Conservation (phyloP, 768 basidiomycete species). For the Termitomyces sp. region DNA sequence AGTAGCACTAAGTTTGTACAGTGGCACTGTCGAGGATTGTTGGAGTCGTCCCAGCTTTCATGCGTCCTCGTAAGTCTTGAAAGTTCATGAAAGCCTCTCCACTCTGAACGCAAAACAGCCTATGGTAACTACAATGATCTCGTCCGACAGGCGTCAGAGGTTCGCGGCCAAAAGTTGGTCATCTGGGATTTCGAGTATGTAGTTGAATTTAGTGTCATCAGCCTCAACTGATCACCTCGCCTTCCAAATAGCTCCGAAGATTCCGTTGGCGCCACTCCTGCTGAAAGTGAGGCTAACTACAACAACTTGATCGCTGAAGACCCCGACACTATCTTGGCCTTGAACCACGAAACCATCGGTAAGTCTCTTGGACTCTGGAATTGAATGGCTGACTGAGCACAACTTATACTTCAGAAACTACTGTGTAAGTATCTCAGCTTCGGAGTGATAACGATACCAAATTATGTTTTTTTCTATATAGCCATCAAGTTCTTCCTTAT, state of each 20-base stretch:
- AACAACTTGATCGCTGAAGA: constrained; percentile 22
- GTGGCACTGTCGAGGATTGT: constrained; percentile 39
- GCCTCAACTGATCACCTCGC: neutral
- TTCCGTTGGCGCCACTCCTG: constrained; percentile 30
- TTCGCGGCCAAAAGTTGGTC: constrained; percentile 33
- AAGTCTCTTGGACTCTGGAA: neutral
- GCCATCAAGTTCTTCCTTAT: constrained; percentile 34
- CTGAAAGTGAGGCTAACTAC: constrained; percentile 29
- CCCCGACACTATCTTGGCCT: constrained; percentile 33
- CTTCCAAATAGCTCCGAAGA: constrained; percentile 30
- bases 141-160: constrained; percentile 33
- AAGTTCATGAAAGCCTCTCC: neutral
- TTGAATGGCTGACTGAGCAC: neutral
- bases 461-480: constrained; percentile 6
- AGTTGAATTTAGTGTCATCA: neutral
- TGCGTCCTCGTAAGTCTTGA: constrained; percentile 38
- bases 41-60: constrained; percentile 42
- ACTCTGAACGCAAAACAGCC: constrained; percentile 19
- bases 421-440: constrained; percentile 24
- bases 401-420: constrained; percentile 25
- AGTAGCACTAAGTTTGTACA: constrained; percentile 10
- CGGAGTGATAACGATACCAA: neutral
- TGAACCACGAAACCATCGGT: constrained; percentile 42
- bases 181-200: constrained; percentile 31
- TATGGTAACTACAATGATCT: constrained; percentile 46